Percentiles rank a stretch among this genome's conserved stretches.
Conservation (phyloP, 176 grass and related monocot genomes). For the Elaeis guineensis region DNA sequence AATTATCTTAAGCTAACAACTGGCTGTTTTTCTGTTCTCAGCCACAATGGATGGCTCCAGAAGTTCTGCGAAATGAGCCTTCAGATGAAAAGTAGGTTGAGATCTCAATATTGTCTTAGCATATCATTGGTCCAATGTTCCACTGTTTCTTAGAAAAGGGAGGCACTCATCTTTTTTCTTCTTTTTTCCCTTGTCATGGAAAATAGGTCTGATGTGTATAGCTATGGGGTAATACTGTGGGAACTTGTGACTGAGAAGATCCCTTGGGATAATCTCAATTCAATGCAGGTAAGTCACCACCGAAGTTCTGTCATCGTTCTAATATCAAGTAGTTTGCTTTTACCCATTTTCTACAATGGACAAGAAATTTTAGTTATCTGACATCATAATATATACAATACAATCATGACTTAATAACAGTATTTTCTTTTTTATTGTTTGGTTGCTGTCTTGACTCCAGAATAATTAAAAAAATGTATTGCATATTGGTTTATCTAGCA, state of each 20-base stretch:
- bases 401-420: too few relatives aligned
- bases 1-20: too few relatives aligned
- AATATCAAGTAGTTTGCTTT: too few relatives aligned
- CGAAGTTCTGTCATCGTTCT: neutral
- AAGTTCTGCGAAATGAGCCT: constrained; percentile 19
- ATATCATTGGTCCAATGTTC: constrained; percentile 3
- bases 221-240: constrained; percentile 93
- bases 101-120: neutral
- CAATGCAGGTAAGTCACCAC: constrained; percentile 60
- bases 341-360: too few relatives aligned
- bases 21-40: neutral
- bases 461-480: too few relatives aligned
- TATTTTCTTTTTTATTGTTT: too few relatives aligned
- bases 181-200: constrained; percentile 4
- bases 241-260: constrained; percentile 97
- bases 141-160: neutral
- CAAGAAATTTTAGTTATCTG: too few relatives aligned
- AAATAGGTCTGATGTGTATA: constrained; percentile 97
- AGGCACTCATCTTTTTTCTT: too few relatives aligned
- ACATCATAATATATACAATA: too few relatives aligned
- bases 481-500: too few relatives aligned
- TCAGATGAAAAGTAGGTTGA: constrained; percentile 8
- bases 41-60: constrained; percentile 19
- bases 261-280: constrained; percentile 98
- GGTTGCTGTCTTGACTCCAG: too few relatives aligned